Evolutionary conservation across 2,329 filamentous ascomycete genomes (phyloP).

Genomic region (Colletotrichum gloeosporioides): DNA sequence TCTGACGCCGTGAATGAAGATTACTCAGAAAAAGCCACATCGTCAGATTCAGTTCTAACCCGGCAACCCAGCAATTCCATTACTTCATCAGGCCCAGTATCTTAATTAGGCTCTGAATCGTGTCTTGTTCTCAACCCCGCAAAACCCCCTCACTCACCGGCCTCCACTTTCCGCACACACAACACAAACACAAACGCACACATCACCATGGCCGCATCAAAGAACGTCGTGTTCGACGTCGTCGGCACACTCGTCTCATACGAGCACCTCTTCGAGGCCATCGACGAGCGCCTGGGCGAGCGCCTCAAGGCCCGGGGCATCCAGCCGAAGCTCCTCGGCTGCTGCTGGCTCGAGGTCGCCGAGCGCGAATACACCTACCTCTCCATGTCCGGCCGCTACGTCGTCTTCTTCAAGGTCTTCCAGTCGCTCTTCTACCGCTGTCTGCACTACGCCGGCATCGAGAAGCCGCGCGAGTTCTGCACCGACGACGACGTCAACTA

Average conservation of each 20-base stretch:
- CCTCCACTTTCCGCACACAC: neutral
- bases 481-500: conserved; percentile 46
- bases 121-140: neutral
- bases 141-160: neutral
- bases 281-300: conserved; percentile 46
- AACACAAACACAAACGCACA: neutral
- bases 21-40: neutral
- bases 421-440: conserved; percentile 52
- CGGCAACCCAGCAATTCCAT: neutral
- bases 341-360: conserved; percentile 49
- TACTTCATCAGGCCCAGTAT: neutral
- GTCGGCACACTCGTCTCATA: conserved; percentile 57
- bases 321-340: conserved; percentile 48
- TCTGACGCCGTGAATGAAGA: neutral
- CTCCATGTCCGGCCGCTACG: conserved; percentile 47
- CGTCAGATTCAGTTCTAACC: neutral
- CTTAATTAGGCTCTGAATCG: neutral
- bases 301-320: conserved; percentile 43
- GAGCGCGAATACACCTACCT: conserved; percentile 58
- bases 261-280: conserved; percentile 45
- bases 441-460: conserved; percentile 47
- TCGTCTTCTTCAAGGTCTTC: conserved; percentile 47
- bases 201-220: conserved; percentile 23
- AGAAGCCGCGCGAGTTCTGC: conserved; percentile 44
- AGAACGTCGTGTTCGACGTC: conserved; percentile 56